Evolutionary conservation across 108 stramenopile species (phyloP).

Genomic region (Skeletonema grethae): DNA sequence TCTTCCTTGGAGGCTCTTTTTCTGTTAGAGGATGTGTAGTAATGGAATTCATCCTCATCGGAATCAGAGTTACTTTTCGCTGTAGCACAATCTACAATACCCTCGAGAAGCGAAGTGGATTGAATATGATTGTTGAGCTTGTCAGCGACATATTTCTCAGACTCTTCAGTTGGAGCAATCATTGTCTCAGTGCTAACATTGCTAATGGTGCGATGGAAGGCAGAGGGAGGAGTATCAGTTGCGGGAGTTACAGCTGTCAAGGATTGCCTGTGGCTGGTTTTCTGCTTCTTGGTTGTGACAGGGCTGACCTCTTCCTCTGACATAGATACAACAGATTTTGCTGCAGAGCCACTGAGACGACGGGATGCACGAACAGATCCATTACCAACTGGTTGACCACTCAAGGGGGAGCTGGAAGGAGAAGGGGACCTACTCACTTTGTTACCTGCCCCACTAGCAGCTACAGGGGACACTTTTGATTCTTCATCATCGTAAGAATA

Average conservation of each 20-base stretch:
- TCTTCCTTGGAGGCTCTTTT: slow-evolving; percentile 15
- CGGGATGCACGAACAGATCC: slow-evolving; percentile 12
- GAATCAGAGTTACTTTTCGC: not conserved
- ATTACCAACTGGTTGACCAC: slow-evolving; percentile 20
- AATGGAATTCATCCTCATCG: slow-evolving; percentile 12
- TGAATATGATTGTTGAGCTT: slow-evolving; percentile 1
- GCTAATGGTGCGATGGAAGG: not conserved
- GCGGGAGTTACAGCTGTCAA: not conserved
- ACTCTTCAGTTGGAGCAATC: not conserved
- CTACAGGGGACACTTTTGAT: not conserved
- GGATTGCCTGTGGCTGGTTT: not conserved
- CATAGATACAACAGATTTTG: slow-evolving; percentile 20
- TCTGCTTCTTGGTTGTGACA: not conserved
- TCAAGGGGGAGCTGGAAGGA: slow-evolving; percentile 12
- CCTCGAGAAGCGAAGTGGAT: not conserved
- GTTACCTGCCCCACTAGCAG: slow-evolving; percentile 3
- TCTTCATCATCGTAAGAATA: not conserved
- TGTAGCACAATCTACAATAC: not conserved
- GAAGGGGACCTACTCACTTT: slow-evolving; percentile 47
- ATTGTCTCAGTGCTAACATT: not conserved
- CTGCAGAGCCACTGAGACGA: slow-evolving; percentile 9
- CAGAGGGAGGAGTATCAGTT: not conserved
- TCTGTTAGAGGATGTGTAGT: slow-evolving; percentile 9
- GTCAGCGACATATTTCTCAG: not conserved
- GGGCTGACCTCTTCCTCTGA: slow-evolving; percentile 16